Base-by-base conservation (phyloP, 768 basidiomycete species). In the Termitomyces sp. region DNA sequence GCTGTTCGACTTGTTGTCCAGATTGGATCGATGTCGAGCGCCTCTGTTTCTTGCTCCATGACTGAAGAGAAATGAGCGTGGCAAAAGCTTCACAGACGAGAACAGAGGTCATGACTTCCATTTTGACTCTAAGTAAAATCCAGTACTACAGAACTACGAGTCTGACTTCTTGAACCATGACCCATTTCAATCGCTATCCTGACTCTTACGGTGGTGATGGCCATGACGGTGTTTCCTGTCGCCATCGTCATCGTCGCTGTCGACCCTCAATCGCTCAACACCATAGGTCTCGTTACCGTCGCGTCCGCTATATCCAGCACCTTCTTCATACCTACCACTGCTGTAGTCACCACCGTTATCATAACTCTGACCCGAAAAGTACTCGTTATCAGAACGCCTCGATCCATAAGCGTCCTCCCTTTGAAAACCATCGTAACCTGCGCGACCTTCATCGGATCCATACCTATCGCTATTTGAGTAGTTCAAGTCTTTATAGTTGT, bases 1-100 rank as follows among this genome's bases (percentile, higher is more conserved):
- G 89, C 87, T 35, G 90, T 91, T 21, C 87, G 80, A 62, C 89
- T 91, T 23, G 87, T 87, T 4, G 80, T 81, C 88, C 89, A 92
- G 56, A 91, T 87, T 7, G 87, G 84, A 72, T 92, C 88, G 46
- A 87, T 78, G 35, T 85, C 82, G n/a, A 63, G 63, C 11, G 64
- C 63, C 54, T 73, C 71, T 40, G 64, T 47, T 28, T 74, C 73
- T 56, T 64, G 68, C 53, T 75, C 72, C 69, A 72, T 71, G 11
- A 50, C 53, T 35, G 50, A 47, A 28, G 45, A 43, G 30, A 17
- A 17, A 38, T 53, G n/a, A 45, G 53, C 50, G 53, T 54, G 53
- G 44, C 52, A 60, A 57, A 57, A 53, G 23, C 35, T 40, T 50
- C 37, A 50, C 35, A n/a, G 28, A 40, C 23, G 38, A 17, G 11